Percentiles rank a stretch among this genome's conserved stretches.
phyloP scores from a whole-genome alignment of 1,284 basidiomycete genomes.

The Cerioporus squamosus region DNA sequence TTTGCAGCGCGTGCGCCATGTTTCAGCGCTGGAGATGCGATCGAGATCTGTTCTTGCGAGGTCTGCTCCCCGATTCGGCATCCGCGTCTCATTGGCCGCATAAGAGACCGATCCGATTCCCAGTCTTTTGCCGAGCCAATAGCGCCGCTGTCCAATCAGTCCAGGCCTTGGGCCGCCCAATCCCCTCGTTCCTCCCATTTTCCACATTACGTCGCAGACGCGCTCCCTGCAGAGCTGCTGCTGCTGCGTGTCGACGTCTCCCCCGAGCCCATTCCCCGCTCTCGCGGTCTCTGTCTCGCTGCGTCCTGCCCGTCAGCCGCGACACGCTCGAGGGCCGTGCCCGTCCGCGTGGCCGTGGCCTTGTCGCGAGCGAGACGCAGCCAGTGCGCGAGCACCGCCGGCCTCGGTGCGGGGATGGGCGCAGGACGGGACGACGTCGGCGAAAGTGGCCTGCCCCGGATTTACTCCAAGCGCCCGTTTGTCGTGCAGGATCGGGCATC shows the following conservation, averaged over 20 bases:
- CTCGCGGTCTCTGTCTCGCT: constrained; percentile 1
- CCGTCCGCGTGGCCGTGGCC: background rate
- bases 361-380: background rate
- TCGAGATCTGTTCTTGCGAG: constrained; percentile 1
- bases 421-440: constrained; percentile 17
- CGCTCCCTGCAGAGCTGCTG: background rate
- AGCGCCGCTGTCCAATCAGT: constrained; percentile 23
- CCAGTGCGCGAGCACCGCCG: background rate
- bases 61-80: constrained; percentile 18
- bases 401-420: constrained; percentile 2
- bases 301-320: background rate
- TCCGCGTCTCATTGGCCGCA: constrained; percentile 26
- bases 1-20: constrained; percentile 13
- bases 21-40: constrained; percentile 17
- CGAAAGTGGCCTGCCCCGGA: constrained; percentile 21
- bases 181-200: constrained; percentile 17
- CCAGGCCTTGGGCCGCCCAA: constrained; percentile 18
- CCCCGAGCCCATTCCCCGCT: constrained; percentile 2
- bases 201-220: constrained; percentile 17
- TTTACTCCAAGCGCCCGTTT: constrained; percentile 19
- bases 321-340: background rate
- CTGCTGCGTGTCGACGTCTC: constrained; percentile 2
- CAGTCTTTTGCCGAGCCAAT: constrained; percentile 26
- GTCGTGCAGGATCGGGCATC: constrained; percentile 16
- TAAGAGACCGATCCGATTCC: constrained; percentile 27